A percentile compares a stretch with the other conserved stretches of the same genome.
phyloP scores from a whole-genome alignment of 345 rosid species.

The Eucalyptus pumila region DNA sequence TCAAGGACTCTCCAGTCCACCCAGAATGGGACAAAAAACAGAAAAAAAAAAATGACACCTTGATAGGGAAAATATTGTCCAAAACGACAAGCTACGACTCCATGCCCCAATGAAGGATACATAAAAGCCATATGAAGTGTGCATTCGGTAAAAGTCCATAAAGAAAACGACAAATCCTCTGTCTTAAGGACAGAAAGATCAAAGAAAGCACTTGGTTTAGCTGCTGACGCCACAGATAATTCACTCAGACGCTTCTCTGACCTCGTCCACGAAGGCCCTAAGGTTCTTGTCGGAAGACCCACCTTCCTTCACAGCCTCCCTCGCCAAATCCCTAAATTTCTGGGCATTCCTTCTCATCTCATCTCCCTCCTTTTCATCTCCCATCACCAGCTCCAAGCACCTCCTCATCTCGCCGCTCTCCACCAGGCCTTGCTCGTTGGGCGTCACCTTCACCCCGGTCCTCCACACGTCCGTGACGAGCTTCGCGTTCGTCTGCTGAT shows the following conservation, averaged over 20 bases:
- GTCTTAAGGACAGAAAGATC: too few species aligned
- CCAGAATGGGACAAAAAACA: too few species aligned
- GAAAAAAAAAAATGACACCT: background rate
- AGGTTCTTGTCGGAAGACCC: slow-evolving; percentile 8
- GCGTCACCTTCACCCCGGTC: slow-evolving; percentile 3
- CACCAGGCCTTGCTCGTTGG: background rate
- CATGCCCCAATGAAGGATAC: background rate
- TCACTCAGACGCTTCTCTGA: background rate
- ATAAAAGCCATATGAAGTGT: background rate
- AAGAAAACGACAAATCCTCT: background rate
- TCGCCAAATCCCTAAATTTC: slow-evolving; percentile 15
- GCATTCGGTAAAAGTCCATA: background rate
- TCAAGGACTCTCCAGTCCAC: background rate
- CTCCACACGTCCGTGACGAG: slow-evolving; percentile 19
- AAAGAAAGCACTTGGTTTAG: background rate
- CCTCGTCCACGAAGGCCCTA: background rate
- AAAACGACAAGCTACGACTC: background rate
- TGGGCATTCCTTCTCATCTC: slow-evolving; percentile 3
- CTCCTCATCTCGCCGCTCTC: slow-evolving; percentile 15
- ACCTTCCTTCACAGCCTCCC: slow-evolving; percentile 5
- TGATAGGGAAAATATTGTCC: background rate
- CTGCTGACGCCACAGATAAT: background rate
- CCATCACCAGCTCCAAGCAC: slow-evolving; percentile 20
- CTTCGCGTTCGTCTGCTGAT: slow-evolving; percentile 18
- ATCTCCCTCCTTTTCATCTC: slow-evolving; percentile 1